Percentiles rank a stretch among this genome's conserved stretches.
Conservation (phyloP, 306 rosid species). For the Hylodesmum podocarpum region DNA sequence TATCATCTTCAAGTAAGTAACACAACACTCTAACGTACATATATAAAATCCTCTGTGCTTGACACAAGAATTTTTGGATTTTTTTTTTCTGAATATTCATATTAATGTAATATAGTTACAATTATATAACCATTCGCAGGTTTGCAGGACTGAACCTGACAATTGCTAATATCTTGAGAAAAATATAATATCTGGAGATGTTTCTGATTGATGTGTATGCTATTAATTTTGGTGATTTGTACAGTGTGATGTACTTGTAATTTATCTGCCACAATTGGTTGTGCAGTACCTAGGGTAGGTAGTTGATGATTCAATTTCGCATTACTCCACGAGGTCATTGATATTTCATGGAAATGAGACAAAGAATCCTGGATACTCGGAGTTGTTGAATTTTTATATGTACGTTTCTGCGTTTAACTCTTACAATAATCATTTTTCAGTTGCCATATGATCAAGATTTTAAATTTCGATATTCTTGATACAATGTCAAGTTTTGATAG, state of each 20-base stretch:
- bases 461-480: no score
- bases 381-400: neutral
- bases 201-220: neutral
- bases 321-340: neutral
- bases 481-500: no score
- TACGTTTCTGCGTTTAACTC: neutral
- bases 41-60: neutral
- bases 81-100: neutral
- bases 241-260: neutral
- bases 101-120: neutral
- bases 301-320: neutral
- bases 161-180: neutral
- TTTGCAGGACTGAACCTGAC: constrained; percentile 21
- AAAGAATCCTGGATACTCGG: neutral
- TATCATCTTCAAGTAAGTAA: constrained; percentile 34
- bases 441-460: neutral
- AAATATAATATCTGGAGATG: neutral
- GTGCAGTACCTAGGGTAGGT: neutral
- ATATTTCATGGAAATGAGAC: neutral
- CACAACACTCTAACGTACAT: neutral
- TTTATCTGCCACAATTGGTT: neutral
- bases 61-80: neutral
- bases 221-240: neutral
- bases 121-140: constrained; percentile 21
- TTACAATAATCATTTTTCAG: neutral